A percentile compares a stretch with the other conserved stretches of the same genome.
Conservation (phyloP, 192 early-diverging fungal genomes). For the Radiomyces spectabilis region DNA sequence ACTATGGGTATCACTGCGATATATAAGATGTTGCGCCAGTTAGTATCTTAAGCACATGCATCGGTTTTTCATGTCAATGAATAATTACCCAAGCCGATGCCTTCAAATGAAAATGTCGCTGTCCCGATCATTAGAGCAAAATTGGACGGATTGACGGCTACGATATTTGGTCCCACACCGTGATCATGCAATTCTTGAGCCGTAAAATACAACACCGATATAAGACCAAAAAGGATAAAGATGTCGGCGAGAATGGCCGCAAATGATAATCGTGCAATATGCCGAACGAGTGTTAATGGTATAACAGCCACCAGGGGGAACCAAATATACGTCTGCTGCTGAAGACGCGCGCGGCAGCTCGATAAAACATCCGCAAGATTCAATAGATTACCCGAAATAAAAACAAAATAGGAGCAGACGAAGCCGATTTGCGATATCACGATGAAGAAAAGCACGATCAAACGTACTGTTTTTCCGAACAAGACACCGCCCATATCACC, state of each 20-base stretch:
- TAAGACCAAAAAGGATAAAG: slow-evolving; percentile 64
- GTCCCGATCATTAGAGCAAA: slow-evolving; percentile 78
- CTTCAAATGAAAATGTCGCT: slow-evolving; percentile 34
- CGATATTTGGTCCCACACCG: slow-evolving; percentile 41
- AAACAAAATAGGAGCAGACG: slow-evolving; percentile 84
- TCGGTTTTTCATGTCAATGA: neutral
- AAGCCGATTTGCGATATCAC: slow-evolving; percentile 73
- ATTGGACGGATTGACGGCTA: slow-evolving; percentile 52
- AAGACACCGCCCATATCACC: slow-evolving; percentile 52
- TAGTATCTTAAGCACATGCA: neutral
- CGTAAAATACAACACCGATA: slow-evolving; percentile 54
- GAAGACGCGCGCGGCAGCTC: slow-evolving; percentile 49
- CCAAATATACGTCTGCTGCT: slow-evolving; percentile 66
- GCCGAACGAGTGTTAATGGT: slow-evolving; percentile 61
- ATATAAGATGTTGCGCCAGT: too few species aligned
- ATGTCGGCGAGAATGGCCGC: slow-evolving; percentile 67
- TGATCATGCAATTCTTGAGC: slow-evolving; percentile 33
- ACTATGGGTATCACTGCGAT: slow-evolving; percentile 59
- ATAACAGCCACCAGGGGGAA: slow-evolving; percentile 67
- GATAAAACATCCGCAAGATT: slow-evolving; percentile 62
- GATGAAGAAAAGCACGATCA: slow-evolving; percentile 42
- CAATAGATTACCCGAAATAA: slow-evolving; percentile 80
- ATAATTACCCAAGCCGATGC: slow-evolving; percentile 39
- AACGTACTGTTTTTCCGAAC: slow-evolving; percentile 24
- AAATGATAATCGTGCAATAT: slow-evolving; percentile 47